Conservation (phyloP, 129 eudicot species). For the Flaveria sonorensis region DNA sequence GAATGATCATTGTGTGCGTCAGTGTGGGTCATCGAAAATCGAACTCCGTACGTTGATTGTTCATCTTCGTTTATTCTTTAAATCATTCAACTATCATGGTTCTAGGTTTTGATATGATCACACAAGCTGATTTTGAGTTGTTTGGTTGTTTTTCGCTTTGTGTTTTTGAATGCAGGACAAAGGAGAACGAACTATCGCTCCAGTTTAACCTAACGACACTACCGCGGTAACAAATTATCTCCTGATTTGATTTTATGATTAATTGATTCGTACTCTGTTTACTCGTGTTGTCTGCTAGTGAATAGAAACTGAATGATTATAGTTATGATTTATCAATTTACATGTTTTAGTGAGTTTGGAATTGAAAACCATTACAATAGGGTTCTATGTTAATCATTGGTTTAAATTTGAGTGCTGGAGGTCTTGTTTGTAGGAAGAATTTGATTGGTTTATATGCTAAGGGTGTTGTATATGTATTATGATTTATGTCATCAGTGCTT, state of each 20-base stretch:
- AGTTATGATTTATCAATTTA: background rate
- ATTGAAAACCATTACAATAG: background rate
- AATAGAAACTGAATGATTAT: slow-evolving; percentile 5
- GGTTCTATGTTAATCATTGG: slow-evolving; percentile 12
- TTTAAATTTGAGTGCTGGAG: background rate
- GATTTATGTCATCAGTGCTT: background rate
- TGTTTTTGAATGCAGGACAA: too few relatives aligned
- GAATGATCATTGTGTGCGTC: too few relatives aligned
- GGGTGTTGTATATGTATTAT: background rate
- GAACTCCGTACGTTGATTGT: slow-evolving; percentile 32
- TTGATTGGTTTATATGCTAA: background rate
- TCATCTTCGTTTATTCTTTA: background rate
- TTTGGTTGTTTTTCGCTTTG: background rate
- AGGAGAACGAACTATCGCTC: slow-evolving; percentile 49
- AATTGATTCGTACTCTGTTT: background rate
- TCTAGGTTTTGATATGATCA: slow-evolving; percentile 18
- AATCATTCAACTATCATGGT: background rate
- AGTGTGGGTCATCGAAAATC: slow-evolving; percentile 25
- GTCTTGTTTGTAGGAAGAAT: background rate
- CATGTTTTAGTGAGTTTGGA: slow-evolving; percentile 16
- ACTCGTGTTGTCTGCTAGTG: background rate
- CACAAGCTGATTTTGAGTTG: background rate
- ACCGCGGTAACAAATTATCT: background rate
- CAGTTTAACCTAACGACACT: slow-evolving; percentile 57
- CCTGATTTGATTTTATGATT: background rate